Percentiles rank a stretch among this genome's conserved stretches.
phyloP scores from a whole-genome alignment of 2,329 filamentous ascomycete species.

The Arthroderma sp. region DNA sequence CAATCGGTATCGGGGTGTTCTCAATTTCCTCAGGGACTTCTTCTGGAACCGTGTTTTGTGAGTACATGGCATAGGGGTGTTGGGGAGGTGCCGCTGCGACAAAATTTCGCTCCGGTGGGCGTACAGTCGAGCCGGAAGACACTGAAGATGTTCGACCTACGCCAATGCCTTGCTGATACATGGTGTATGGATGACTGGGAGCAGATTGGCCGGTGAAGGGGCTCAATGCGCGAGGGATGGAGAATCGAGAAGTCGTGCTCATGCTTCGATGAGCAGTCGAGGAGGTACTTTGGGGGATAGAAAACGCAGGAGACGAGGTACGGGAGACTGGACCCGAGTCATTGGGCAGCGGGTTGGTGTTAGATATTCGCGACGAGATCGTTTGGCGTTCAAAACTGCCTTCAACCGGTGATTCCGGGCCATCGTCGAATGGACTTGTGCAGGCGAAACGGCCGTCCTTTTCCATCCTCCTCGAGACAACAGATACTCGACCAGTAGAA shows the following conservation, averaged over 20 bases:
- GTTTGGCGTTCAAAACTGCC: constrained; percentile 15
- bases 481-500: constrained; percentile 2
- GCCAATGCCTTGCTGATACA: constrained; percentile 63
- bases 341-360: constrained; percentile 4
- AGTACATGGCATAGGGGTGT: constrained; percentile 77
- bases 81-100: constrained; percentile 53
- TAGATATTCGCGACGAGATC: constrained; percentile 7
- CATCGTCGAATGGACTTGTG: constrained; percentile 12
- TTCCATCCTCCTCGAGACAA: background rate
- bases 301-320: constrained; percentile 11
- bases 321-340: constrained; percentile 9
- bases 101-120: constrained; percentile 45
- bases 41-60: constrained; percentile 59
- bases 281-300: constrained; percentile 10
- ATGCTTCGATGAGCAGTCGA: constrained; percentile 28
- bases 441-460: background rate
- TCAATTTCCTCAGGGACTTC: constrained; percentile 33
- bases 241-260: constrained; percentile 33
- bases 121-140: constrained; percentile 57
- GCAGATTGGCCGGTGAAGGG: constrained; percentile 58
- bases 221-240: constrained; percentile 39
- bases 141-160: constrained; percentile 48
- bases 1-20: constrained; percentile 43
- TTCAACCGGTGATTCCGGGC: constrained; percentile 13
- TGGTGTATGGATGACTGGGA: constrained; percentile 71